Base-by-base conservation (phyloP, 2,329 filamentous ascomycete genomes). In the Boeremia exigua region DNA sequence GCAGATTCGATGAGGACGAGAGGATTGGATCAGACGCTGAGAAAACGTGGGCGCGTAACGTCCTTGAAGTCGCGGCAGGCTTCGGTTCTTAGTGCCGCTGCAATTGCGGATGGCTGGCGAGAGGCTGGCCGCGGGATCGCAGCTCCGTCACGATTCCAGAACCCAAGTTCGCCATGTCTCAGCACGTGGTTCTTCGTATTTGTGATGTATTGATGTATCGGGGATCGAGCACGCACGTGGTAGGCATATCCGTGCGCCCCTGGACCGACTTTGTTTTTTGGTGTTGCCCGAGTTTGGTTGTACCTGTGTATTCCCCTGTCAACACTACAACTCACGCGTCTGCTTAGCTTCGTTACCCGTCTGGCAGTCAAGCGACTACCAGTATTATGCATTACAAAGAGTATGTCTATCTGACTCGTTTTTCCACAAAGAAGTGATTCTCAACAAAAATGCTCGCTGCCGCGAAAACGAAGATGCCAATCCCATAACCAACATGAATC, bases 361-460 rank as follows among this genome's bases (percentile, higher is more conserved):
- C 23, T 11, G 11, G 32, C 28, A 48, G 34, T 23, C 25, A 11
- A 32, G 10, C n/a, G 36, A 30, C 28, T 5, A 12, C 25, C 40
- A 28, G 9, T 56, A 56, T 47, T 52, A 56, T 48, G 54, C 54
- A 56, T 56, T 56, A 56, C 38, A 56, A 56, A 15, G 33, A 25
- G 25, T 56, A 33, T 34, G 17, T 48, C 43, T 56, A 51, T 23
- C 11, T 27, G 28, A 27, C 42, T 30, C 34, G 47, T 11, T 3
- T 46, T 42, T 30, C 30, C 49, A 56, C 46, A 50, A 8, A 50
- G 36, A 47, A 50, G 42, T 38, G n/a, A 25, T 38, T 5, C 25
- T 27, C 36, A 14, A 43, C 23, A 25, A 32, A 29, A 5, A 48
- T 51, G 47, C 53, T 51, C 47, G 47, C 42, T 38, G 11, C 23